Conservation (phyloP, 2,329 filamentous ascomycete genomes). For the Pseudogymnoascus sp. region DNA sequence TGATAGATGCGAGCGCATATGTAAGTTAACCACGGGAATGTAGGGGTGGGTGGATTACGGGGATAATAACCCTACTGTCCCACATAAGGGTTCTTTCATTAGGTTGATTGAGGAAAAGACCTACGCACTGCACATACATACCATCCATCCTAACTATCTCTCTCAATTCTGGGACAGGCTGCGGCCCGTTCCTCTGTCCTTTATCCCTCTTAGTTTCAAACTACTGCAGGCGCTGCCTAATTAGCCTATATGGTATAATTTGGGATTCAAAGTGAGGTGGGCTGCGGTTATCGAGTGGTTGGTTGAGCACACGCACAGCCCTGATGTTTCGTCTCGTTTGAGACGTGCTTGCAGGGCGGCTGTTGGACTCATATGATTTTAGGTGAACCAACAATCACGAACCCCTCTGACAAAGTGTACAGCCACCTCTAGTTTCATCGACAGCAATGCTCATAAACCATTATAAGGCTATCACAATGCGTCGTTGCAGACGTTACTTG, state of each 20-base stretch:
- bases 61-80: background rate
- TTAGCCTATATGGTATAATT: background rate
- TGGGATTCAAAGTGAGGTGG: background rate
- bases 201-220: background rate
- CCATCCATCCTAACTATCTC: background rate
- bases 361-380: conserved; percentile 12
- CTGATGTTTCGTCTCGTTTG: background rate
- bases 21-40: background rate
- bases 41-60: no score
- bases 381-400: conserved; percentile 11
- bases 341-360: background rate
- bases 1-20: conserved; percentile 16
- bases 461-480: background rate
- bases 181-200: background rate
- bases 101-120: background rate
- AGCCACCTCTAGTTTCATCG: conserved; percentile 5
- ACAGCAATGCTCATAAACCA: background rate
- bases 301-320: background rate
- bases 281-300: background rate
- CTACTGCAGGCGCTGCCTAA: background rate
- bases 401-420: background rate
- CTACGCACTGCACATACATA: background rate
- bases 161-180: background rate
- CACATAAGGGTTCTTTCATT: background rate
- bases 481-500: background rate